phyloP scores from a whole-genome alignment of 1,284 basidiomycete species.

The Chalciporus sp. region DNA sequence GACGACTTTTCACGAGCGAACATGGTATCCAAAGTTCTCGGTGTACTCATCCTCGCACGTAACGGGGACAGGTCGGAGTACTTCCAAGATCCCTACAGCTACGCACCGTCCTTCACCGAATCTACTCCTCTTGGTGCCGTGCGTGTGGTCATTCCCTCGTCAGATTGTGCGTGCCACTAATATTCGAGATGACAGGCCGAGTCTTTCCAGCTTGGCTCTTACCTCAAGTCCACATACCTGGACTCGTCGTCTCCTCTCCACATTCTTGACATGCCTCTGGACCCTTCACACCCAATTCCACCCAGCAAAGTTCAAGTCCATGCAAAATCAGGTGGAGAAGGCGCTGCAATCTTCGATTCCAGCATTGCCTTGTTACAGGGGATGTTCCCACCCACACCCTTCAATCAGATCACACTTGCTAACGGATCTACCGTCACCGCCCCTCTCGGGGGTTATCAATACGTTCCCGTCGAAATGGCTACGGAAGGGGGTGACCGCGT shows the following conservation, averaged over 20 bases:
- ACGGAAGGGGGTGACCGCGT: constrained; percentile 79
- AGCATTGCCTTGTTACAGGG: constrained; percentile 77
- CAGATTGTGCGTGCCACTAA: background rate
- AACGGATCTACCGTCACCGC: constrained; percentile 75
- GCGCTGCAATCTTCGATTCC: constrained; percentile 83
- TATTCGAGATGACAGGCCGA: constrained; percentile 51
- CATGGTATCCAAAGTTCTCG: constrained; percentile 67
- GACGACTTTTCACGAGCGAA: constrained; percentile 16
- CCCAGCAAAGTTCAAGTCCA: constrained; percentile 71
- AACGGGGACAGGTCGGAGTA: constrained; percentile 79
- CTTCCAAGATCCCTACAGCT: constrained; percentile 71
- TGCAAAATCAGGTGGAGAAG: constrained; percentile 82
- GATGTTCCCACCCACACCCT: constrained; percentile 71
- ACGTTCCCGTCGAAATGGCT: constrained; percentile 79
- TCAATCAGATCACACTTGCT: constrained; percentile 73
- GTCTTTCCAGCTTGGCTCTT: constrained; percentile 69
- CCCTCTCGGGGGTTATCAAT: constrained; percentile 83
- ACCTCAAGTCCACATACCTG: constrained; percentile 73
- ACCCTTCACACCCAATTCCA: constrained; percentile 38
- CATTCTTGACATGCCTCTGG: constrained; percentile 62
- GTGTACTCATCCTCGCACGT: constrained; percentile 79
- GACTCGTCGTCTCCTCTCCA: constrained; percentile 61
- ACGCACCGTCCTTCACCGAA: constrained; percentile 70
- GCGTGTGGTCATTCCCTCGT: constrained; percentile 24
- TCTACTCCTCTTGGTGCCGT: constrained; percentile 85